Percentiles rank a stretch among this genome's conserved stretches.
phyloP scores from a whole-genome alignment of 2,329 filamentous ascomycete genomes.

The Ophiostoma ulmi region DNA sequence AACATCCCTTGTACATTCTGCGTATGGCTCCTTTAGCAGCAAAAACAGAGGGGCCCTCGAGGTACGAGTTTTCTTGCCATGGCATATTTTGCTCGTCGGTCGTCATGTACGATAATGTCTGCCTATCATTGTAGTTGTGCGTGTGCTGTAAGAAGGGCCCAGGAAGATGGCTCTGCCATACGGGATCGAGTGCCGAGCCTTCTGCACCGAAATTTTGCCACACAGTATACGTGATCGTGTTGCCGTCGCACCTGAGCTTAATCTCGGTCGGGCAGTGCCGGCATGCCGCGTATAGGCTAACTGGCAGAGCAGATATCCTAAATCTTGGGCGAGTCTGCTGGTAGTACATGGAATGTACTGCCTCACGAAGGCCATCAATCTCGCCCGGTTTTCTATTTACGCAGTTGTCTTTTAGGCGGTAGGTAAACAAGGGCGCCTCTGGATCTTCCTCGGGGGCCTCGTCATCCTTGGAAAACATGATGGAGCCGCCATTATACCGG shows the following conservation, averaged over 20 bases:
- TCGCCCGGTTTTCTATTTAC: background rate
- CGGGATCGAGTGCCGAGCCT: background rate
- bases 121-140: background rate
- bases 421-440: background rate
- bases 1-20: background rate
- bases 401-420: background rate
- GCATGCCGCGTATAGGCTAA: background rate
- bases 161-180: background rate
- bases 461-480: too few relatives aligned
- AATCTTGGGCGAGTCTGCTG: too few relatives aligned
- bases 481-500: background rate
- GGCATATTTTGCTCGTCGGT: background rate
- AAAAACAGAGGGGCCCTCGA: background rate
- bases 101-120: background rate
- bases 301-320: too few relatives aligned
- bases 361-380: background rate
- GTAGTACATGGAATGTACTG: background rate
- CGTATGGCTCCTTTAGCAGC: background rate
- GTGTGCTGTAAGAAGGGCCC: background rate
- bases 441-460: too few relatives aligned
- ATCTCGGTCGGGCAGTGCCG: background rate
- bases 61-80: background rate
- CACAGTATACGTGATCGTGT: background rate
- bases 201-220: background rate
- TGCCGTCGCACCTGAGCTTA: background rate